Evolutionary conservation across 2,329 filamentous ascomycete genomes (phyloP), one percentile per base, ranked within the genome.

Genomic region (Bipolaris sorokiniana): DNA sequence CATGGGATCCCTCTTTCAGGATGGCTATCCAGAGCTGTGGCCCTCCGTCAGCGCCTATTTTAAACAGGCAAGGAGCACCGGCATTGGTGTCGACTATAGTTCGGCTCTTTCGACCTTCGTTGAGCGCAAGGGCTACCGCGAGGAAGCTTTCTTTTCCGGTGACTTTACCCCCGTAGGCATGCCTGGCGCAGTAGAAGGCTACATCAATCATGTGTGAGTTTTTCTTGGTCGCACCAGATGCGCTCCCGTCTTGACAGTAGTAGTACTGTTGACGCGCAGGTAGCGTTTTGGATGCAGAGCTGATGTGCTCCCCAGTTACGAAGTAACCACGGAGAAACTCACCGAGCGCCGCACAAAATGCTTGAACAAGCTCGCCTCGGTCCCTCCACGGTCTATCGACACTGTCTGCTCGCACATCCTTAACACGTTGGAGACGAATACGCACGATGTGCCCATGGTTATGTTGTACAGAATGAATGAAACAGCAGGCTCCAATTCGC

Each of bases 61-160:
- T 36, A 66, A 73, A 20, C 40, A 68, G 41, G 64, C 63, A 22
- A 63, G 62, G 34, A 55, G 48, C 10, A 69, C 67, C 1, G 70
- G 67, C 28, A 37, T 56, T 5, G 73, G 71, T 2, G 56, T 69
- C 2, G 65, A 70, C 42, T 67, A 71, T 40, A 68, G 66, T 9
- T 61, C 69, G 1, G 59, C 59, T 6, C 23, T 46, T 1, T 52
- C 69, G 15, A 56, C 69, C 16, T 51, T 75, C 15, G 66, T 73
- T 11, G 68, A 75, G 51, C 66, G 72, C 10, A 60, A 54, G 18
- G 71, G 72, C 7, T 73, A 65, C 57, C 58, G 59, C 2, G 72
- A 75, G 44, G 73, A 75, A 53, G 58, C 68, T 3, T 76, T 71
- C 54, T 74, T 74, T 54, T 65, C 64, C 3, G 72, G 72, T 28